Conservation (phyloP, 2,329 filamentous ascomycete species). For the Davidsoniella neocaledoniae region DNA sequence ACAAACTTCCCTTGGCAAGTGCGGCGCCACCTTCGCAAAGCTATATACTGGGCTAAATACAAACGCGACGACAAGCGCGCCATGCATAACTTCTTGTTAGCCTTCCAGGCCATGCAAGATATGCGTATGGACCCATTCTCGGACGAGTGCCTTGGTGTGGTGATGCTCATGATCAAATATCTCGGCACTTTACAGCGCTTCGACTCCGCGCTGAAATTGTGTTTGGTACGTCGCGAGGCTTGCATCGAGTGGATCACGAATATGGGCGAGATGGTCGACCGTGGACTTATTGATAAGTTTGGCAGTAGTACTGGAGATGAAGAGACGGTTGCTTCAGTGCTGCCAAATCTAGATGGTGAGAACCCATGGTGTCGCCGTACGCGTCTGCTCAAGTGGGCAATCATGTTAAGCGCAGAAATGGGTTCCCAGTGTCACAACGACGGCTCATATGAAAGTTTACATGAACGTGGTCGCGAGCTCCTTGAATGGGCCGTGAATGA, state of each 20-base stretch:
- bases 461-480: constrained; percentile 46
- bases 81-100: constrained; percentile 8
- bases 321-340: constrained; percentile 13
- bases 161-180: constrained; percentile 64
- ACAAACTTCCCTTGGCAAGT: constrained; percentile 9
- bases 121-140: constrained; percentile 63
- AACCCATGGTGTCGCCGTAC: constrained; percentile 42
- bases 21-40: constrained; percentile 10
- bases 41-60: constrained; percentile 13
- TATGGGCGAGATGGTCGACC: constrained; percentile 32
- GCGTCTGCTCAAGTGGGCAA: constrained; percentile 53
- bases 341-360: constrained; percentile 20
- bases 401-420: constrained; percentile 67
- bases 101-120: constrained; percentile 9
- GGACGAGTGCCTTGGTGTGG: constrained; percentile 79
- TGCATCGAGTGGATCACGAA: constrained; percentile 43
- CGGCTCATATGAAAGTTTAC: constrained; percentile 55
- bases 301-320: constrained; percentile 23
- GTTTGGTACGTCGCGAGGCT: constrained; percentile 61
- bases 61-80: constrained; percentile 12
- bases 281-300: constrained; percentile 28
- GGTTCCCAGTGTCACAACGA: constrained; percentile 67
- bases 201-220: constrained; percentile 53
- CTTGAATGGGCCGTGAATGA: constrained; percentile 73
- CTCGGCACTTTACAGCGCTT: constrained; percentile 61